A percentile compares a stretch with the other conserved stretches of the same genome.
Conservation (phyloP, 2,329 filamentous ascomycete species). For the Myrmaecium sp. region DNA sequence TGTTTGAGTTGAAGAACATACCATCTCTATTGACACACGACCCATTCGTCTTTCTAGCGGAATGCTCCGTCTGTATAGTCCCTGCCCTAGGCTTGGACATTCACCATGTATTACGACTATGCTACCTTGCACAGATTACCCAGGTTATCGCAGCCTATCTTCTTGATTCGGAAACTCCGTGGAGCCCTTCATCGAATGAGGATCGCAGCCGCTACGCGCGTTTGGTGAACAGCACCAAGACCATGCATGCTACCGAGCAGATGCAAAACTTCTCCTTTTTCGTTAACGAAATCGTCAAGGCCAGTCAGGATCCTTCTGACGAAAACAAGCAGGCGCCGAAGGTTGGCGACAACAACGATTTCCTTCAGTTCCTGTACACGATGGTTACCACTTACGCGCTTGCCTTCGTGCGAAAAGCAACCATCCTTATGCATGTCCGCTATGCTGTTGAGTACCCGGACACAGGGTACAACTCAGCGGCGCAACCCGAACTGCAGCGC, state of each 20-base stretch:
- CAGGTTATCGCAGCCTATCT: conserved; percentile 52
- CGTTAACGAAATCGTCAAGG: conserved; percentile 15
- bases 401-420: conserved; percentile 73
- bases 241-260: conserved; percentile 11
- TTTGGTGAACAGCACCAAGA: conserved; percentile 10
- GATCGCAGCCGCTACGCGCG: conserved; percentile 11
- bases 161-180: conserved; percentile 2
- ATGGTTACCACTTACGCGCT: conserved; percentile 65
- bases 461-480: conserved; percentile 35
- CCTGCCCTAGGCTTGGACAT: conserved; percentile 56
- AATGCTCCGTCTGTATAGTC: conserved; percentile 55
- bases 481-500: conserved; percentile 64
- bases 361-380: conserved; percentile 19
- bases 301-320: conserved; percentile 2
- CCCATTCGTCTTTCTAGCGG: conserved; percentile 64
- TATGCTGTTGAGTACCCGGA: conserved; percentile 77
- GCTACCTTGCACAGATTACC: conserved; percentile 80
- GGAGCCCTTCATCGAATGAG: conserved; percentile 2
- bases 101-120: conserved; percentile 64
- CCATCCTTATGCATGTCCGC: conserved; percentile 70
- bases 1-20: conserved; percentile 26
- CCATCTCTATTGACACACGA: conserved; percentile 49
- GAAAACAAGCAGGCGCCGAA: no score
- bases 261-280: conserved; percentile 16
- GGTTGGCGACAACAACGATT: conserved; percentile 12